Base-by-base conservation (phyloP, 73 alveolate genomes). In the Blepharisma stoltei region DNA sequence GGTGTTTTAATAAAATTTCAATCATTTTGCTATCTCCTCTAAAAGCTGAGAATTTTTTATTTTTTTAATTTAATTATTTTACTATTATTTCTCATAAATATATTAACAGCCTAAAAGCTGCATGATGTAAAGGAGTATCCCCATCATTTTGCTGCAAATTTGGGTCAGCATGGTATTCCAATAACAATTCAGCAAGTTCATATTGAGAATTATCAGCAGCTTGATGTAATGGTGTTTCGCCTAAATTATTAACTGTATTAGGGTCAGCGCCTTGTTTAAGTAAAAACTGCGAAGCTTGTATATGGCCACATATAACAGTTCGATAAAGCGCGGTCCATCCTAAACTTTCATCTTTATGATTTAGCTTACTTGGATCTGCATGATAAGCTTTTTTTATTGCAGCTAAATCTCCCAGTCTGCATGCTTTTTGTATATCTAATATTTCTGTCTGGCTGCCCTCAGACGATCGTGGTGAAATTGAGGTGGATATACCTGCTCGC, bases 181-280 rank as follows among this genome's bases (percentile, higher is more conserved):
- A 47, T 77, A 90, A 77, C 55, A 90, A 90, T 79, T 83, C 78
- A 18, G 89, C 96, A 49, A 86, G 86, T 6, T 82, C 88, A 6
- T 37, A 48, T 54, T 89, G 86, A 60, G 85, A 87, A 86, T 86
- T 83, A 66, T 83, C 94, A 46, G 92, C 96, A n/a, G 94, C 94
- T 86, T 87, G 86, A 60, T 89, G 92, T 70, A 89, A 79, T 0
- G 96, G 84, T 0, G 95, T 83, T 78, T 87, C 94, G 7, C 84
- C 91, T 79, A 87, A 67, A 21, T 83, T 78, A 70, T 89, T 83
- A 76, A 77, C 81, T 23, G 77, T 83, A 70, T 87, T 83, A 54
- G 94, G 91, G 49, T 83, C 67, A 6, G 94, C 94, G 0, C 88
- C 88, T 11, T 44, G 25, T 43, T 69, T 46, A 9, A 69, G 41